phyloP scores from a whole-genome alignment of 1,284 basidiomycete species.

The Ganoderma resinaceum region DNA sequence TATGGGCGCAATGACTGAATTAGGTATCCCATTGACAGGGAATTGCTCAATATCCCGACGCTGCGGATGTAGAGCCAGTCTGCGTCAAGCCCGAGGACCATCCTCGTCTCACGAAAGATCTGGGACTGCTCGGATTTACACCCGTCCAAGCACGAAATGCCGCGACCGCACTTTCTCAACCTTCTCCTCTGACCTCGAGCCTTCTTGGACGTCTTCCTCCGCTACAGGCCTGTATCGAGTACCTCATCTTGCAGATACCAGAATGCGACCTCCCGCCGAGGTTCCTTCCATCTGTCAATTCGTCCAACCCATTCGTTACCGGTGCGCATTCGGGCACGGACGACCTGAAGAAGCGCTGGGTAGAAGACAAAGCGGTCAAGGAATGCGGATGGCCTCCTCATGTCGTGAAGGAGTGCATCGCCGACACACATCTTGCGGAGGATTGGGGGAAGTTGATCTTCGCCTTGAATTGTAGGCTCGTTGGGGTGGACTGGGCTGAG shows the following conservation, averaged over 20 bases:
- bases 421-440: conserved; percentile 46
- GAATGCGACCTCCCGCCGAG: conserved; percentile 80
- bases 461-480: conserved; percentile 55
- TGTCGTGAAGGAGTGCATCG: conserved; percentile 65
- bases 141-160: conserved; percentile 56
- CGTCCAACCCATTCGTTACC: conserved; percentile 74
- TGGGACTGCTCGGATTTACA: conserved; percentile 66
- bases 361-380: conserved; percentile 83
- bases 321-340: conserved; percentile 65
- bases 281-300: conserved; percentile 68
- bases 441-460: conserved; percentile 60
- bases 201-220: conserved; percentile 57
- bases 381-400: conserved; percentile 86
- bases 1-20: conserved; percentile 4
- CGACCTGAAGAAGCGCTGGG: conserved; percentile 81
- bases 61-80: conserved; percentile 52
- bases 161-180: conserved; percentile 56
- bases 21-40: conserved; percentile 47
- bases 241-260: conserved; percentile 76
- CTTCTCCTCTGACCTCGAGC: conserved; percentile 58
- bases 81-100: conserved; percentile 56
- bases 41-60: conserved; percentile 59
- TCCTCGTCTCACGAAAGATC: conserved; percentile 49
- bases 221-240: conserved; percentile 76
- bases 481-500: conserved; percentile 47